Conservation (phyloP, 306 rosid species). For the Trifolium repens region DNA sequence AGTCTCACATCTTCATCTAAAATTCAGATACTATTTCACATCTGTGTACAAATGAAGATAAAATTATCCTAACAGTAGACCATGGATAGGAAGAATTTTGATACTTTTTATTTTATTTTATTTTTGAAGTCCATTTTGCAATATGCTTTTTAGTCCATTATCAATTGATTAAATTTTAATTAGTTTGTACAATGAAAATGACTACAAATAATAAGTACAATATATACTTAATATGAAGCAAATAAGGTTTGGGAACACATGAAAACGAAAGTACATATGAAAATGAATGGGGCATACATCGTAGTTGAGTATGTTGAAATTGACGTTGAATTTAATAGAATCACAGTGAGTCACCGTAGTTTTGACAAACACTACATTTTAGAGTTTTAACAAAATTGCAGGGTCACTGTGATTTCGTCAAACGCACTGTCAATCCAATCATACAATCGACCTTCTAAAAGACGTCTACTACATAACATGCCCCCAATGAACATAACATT, state of each 20-base stretch:
- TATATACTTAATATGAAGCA: not conserved
- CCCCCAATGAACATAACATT: not conserved
- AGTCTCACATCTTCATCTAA: no score
- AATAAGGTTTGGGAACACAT: not conserved
- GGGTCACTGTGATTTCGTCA: no score
- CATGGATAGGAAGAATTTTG: not conserved
- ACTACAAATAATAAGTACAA: not conserved
- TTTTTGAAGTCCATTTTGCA: no score
- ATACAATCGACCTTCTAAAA: not conserved
- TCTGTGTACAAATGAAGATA: no score
- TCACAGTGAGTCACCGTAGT: no score
- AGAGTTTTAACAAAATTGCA: no score
- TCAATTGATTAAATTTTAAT: not conserved
- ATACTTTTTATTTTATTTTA: no score
- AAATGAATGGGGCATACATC: constrained; percentile 1
- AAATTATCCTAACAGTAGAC: no score
- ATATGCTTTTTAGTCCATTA: not conserved
- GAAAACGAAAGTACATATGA: not conserved
- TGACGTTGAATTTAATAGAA: no score
- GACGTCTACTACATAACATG: not conserved
- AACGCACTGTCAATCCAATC: no score
- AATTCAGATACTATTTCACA: no score
- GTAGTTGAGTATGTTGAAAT: not conserved
- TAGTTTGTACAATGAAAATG: constrained; percentile 3
- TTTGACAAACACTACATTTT: no score